phyloP scores from a whole-genome alignment of 1,284 basidiomycete species.

The Cryptococcus sp. region DNA sequence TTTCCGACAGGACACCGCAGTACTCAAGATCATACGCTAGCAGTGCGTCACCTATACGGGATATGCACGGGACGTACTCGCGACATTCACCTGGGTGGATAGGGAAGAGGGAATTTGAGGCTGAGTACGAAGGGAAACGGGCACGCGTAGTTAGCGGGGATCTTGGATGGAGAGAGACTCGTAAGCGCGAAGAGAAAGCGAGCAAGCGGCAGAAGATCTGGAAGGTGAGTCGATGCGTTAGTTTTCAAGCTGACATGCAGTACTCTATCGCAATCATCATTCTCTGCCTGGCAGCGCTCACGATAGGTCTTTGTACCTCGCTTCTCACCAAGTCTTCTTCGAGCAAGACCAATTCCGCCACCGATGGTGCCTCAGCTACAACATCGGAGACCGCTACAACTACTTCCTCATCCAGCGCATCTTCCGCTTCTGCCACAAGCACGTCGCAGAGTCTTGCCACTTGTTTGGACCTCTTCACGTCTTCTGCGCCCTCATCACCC shows the following conservation, averaged over 20 bases:
- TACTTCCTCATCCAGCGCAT: conserved; percentile 4
- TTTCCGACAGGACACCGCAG: not conserved
- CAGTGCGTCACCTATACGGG: conserved; percentile 14
- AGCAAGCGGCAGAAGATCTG: conserved; percentile 16
- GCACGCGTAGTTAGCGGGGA: not conserved
- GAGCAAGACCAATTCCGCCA: conserved; percentile 1
- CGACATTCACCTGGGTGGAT: conserved; percentile 20
- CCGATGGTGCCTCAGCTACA: conserved; percentile 1
- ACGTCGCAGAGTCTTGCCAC: conserved; percentile 34
- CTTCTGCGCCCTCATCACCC: conserved; percentile 33
- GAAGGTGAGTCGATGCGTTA: conserved; percentile 22
- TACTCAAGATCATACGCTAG: not conserved
- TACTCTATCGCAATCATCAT: conserved; percentile 28
- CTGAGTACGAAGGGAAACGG: conserved; percentile 1
- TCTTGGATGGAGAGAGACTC: not conserved
- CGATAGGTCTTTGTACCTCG: conserved; percentile 38
- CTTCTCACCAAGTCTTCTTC: conserved; percentile 25
- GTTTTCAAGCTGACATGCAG: conserved; percentile 13
- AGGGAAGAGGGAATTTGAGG: conserved; percentile 11
- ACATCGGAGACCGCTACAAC: conserved; percentile 2
- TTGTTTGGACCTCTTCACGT: conserved; percentile 40
- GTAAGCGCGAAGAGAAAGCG: conserved; percentile 14
- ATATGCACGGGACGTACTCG: conserved; percentile 3
- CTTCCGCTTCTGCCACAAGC: conserved; percentile 14
- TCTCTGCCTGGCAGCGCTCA: conserved; percentile 31